phyloP scores from a whole-genome alignment of 768 basidiomycete genomes.

The Austroboletus eburneus region DNA sequence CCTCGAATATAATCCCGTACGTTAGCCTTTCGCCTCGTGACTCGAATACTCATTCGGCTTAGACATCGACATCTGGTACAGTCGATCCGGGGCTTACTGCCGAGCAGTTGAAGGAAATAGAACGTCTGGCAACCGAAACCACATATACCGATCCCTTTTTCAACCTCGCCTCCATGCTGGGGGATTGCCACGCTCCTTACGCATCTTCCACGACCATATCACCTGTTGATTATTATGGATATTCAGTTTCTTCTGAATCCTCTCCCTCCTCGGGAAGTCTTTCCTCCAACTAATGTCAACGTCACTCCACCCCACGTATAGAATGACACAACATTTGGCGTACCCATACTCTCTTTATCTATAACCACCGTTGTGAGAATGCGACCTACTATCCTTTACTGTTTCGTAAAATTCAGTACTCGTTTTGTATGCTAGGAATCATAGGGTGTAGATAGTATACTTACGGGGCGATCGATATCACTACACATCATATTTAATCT shows the following conservation, averaged over 20 bases:
- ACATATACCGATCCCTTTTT: conserved; percentile 26
- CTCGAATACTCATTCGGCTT: not conserved
- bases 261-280: conserved; percentile 9
- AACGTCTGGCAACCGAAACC: conserved; percentile 13
- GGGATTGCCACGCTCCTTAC: not conserved
- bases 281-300: conserved; percentile 2
- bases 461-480: conserved; percentile 3
- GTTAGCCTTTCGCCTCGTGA: not conserved
- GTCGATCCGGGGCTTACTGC: conserved; percentile 2
- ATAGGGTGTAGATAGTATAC: conserved; percentile 5
- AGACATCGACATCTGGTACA: conserved; percentile 1
- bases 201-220: conserved; percentile 9
- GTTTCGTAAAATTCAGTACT: conserved; percentile 4
- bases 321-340: not conserved
- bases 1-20: conserved; percentile 15
- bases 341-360: not conserved
- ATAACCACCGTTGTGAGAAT: conserved; percentile 1
- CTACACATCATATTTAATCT: conserved; percentile 1
- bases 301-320: too few species aligned
- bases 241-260: conserved; percentile 11
- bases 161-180: not conserved
- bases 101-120: conserved; percentile 15
- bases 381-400: not conserved
- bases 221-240: conserved; percentile 16
- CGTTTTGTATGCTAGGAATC: conserved; percentile 4